Evolutionary conservation across 805 yeast species (phyloP), one percentile per base, ranked within the genome.

Genomic region (Wickerhamomyces rabaulensis): DNA sequence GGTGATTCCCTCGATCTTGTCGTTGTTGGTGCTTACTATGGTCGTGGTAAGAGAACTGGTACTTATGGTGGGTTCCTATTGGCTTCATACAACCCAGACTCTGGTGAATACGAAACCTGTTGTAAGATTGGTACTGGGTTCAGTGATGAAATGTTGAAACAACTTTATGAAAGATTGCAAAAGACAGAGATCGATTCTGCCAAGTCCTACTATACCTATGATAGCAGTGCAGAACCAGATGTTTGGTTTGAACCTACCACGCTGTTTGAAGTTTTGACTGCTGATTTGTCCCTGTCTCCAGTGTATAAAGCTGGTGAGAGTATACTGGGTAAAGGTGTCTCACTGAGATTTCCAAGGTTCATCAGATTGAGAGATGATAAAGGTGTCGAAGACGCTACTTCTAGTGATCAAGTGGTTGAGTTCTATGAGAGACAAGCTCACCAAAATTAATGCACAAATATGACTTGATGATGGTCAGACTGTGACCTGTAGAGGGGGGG

Each of bases 111-210:
- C 62, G 98, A 94, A 65, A 87, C 97, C 0, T 84, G 95, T 38
- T 94, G 99, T 69, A 94, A 94, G 64, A 91, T 95, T 46, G 99
- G 99, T 41, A 94, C 99, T 0, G 99, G 99, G 0, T 94, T 94
- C 61, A 79, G 90, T 37, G 99, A 94, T 54, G 97, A 84, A 53
- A 76, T 82, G 58, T 72, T 94, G 47, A 79, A 79, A 31, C 67
- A 66, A 23, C 63, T 94, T 27, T 73, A 82, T 56, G 76, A 74
- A 22, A 71, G 71, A 42, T 72, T 94, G 48, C 79, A 82, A 38
- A 83, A 87, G 3, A 80, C 89, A 0, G 94, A 81, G 44, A 75
- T 80, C 13, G 59, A 68, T 0, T 68, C 63, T n/a, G 85, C 96
- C 2, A 84, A 81, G 54, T 72, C 85, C 0, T 85, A 82, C 46